phyloP scores from a whole-genome alignment of 2,329 filamentous ascomycete species.

The Cordyceps tenuipes region DNA sequence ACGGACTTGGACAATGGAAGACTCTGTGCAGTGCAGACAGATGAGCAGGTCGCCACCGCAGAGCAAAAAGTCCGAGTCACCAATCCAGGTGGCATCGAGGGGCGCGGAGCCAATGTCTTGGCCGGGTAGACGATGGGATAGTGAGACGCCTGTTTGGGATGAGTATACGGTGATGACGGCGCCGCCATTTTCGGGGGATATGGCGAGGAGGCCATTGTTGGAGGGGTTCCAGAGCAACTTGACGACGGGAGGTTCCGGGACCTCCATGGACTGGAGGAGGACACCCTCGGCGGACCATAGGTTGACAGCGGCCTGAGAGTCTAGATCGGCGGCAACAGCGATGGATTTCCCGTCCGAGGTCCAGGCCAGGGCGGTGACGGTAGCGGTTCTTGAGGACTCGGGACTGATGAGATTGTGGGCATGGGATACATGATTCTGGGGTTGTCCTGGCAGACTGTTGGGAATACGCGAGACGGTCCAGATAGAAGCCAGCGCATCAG shows the following conservation, averaged over 20 bases:
- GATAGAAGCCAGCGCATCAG: constrained; percentile 61
- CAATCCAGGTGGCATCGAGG: constrained; percentile 53
- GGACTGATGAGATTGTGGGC: constrained; percentile 41
- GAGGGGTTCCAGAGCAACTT: constrained; percentile 54
- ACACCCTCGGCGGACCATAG: constrained; percentile 49
- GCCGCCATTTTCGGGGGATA: constrained; percentile 47
- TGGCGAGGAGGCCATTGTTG: constrained; percentile 45
- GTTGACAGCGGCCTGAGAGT: constrained; percentile 42
- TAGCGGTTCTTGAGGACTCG: constrained; percentile 41
- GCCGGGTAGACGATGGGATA: constrained; percentile 39
- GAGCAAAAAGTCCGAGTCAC: constrained; percentile 48
- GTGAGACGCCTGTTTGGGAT: constrained; percentile 32
- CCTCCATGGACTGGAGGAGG: constrained; percentile 44
- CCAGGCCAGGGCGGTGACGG: constrained; percentile 54
- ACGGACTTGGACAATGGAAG: constrained; percentile 35
- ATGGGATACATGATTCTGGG: constrained; percentile 33
- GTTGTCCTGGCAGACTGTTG: constrained; percentile 7
- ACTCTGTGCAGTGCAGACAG: constrained; percentile 38
- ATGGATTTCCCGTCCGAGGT: constrained; percentile 47
- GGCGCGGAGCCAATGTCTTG: constrained; percentile 44
- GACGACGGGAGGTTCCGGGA: constrained; percentile 52
- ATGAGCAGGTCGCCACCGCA: constrained; percentile 49
- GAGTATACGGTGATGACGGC: constrained; percentile 49
- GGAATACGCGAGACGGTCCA: constrained; percentile 50
- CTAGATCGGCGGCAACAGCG: constrained; percentile 50